Evolutionary conservation across 306 rosid genomes (phyloP).

Genomic region (Fagus sylvatica): DNA sequence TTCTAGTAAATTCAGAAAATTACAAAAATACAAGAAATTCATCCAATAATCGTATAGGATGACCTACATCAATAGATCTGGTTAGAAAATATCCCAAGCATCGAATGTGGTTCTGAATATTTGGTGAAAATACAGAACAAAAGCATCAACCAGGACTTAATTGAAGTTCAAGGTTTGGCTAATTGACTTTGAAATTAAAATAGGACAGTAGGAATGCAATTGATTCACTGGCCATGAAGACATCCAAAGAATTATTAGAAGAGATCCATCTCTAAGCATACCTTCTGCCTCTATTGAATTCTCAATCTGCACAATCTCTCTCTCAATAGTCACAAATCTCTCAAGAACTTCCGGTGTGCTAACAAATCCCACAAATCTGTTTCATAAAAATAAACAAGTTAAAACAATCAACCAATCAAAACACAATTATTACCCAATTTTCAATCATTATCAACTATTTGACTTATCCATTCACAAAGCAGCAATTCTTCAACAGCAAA

Average conservation of each 20-base stretch:
- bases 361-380: slow-evolving; percentile 91
- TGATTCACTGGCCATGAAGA: neutral
- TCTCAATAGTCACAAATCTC: slow-evolving; percentile 90
- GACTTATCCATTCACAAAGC: neutral
- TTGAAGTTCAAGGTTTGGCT: neutral
- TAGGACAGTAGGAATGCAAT: neutral
- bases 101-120: neutral
- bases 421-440: neutral
- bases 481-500: neutral
- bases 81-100: slow-evolving; percentile 1
- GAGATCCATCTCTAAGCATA: slow-evolving; percentile 31
- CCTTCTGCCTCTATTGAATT: slow-evolving; percentile 74
- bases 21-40: too few species aligned
- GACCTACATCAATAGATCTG: neutral
- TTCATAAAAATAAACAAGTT: slow-evolving; percentile 16
- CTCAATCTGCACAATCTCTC: slow-evolving; percentile 93
- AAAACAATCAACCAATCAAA: neutral
- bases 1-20: too few species aligned
- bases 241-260: neutral
- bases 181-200: neutral
- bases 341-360: slow-evolving; percentile 93
- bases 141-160: neutral
- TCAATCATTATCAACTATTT: neutral
- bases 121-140: neutral
- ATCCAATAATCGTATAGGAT: too few species aligned